These are phyloP conservation scores for Rhizoclosmatium sp. DNA, from an alignment of 192 early-diverging fungal genomes.

Conservation along the genomic window DNA sequence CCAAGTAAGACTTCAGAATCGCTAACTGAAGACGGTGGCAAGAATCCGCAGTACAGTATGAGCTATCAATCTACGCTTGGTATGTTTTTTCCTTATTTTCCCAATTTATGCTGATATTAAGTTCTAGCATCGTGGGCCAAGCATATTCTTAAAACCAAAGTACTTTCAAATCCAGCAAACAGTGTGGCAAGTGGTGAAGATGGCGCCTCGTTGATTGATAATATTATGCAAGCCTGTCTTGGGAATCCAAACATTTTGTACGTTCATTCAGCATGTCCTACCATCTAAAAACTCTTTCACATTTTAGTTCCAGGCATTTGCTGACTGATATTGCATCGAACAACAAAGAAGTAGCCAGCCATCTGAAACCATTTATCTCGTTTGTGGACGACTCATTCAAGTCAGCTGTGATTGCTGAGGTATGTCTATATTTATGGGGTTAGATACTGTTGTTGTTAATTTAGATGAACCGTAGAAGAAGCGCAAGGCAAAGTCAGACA, in stretches of 20 bases:
- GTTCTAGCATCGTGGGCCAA: conserved; percentile 35
- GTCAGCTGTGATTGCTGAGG: conserved; percentile 2
- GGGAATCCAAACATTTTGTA: conserved; percentile 30
- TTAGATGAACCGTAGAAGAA: too few relatives aligned
- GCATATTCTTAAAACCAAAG: conserved; percentile 25
- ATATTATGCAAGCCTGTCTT: conserved; percentile 21
- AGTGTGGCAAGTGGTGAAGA: neutral
- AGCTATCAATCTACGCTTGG: conserved; percentile 25
- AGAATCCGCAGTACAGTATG: neutral
- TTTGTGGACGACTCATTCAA: conserved; percentile 25
- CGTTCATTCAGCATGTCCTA: neutral
- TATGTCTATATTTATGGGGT: too few relatives aligned
- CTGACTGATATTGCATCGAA: conserved; percentile 11
- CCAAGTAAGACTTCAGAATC: neutral
- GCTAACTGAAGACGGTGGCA: conserved; percentile 4
- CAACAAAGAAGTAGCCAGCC: neutral
- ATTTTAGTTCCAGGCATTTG: conserved; percentile 6
- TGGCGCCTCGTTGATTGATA: neutral
- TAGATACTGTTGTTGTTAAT: too few relatives aligned
- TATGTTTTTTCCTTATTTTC: neutral
- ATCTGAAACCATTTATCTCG: conserved; percentile 20
- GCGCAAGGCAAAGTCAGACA: too few relatives aligned
- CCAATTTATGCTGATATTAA: neutral
- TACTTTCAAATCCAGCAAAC: neutral
- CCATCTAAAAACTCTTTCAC: conserved; percentile 4